Percentiles rank a stretch among this genome's conserved stretches.
Evolutionary conservation across 768 basidiomycete genomes (phyloP).

Genomic region (Tylopilus vinaceipallidus): DNA sequence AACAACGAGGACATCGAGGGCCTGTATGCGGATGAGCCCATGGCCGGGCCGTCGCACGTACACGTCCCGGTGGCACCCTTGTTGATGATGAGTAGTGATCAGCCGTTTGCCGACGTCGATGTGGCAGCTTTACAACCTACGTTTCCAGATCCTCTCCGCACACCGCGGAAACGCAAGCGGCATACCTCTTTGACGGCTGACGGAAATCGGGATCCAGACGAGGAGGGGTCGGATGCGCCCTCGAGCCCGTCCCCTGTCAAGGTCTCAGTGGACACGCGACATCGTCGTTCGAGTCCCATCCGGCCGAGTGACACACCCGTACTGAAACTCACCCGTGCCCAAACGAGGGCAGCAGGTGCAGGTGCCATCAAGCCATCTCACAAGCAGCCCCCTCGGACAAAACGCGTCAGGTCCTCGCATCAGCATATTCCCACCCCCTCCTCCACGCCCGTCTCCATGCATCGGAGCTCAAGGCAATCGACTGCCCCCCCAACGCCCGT

Average conservation of each 20-base stretch:
- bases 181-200: constrained; percentile 5
- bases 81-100: constrained; percentile 22
- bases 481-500: constrained; percentile 18
- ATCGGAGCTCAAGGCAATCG: constrained; percentile 7
- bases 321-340: constrained; percentile 12
- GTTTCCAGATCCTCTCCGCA: constrained; percentile 28
- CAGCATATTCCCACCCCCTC: constrained; percentile 28
- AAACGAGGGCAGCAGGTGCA: constrained; percentile 9
- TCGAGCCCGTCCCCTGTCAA: constrained; percentile 35
- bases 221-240: constrained; percentile 6
- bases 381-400: constrained; percentile 9
- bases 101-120: constrained; percentile 4
- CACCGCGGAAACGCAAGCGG: constrained; percentile 30
- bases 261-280: constrained; percentile 12
- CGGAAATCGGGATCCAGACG: constrained; percentile 7
- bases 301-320: background rate
- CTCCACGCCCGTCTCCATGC: constrained; percentile 17
- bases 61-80: constrained; percentile 22
- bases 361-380: background rate
- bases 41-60: constrained; percentile 26
- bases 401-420: constrained; percentile 15
- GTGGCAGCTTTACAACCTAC: constrained; percentile 11
- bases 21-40: constrained; percentile 34
- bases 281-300: background rate
- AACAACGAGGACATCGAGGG: constrained; percentile 33